Base-by-base conservation (phyloP, 805 yeast genomes). In the Wickerhamiella sorbophila region DNA sequence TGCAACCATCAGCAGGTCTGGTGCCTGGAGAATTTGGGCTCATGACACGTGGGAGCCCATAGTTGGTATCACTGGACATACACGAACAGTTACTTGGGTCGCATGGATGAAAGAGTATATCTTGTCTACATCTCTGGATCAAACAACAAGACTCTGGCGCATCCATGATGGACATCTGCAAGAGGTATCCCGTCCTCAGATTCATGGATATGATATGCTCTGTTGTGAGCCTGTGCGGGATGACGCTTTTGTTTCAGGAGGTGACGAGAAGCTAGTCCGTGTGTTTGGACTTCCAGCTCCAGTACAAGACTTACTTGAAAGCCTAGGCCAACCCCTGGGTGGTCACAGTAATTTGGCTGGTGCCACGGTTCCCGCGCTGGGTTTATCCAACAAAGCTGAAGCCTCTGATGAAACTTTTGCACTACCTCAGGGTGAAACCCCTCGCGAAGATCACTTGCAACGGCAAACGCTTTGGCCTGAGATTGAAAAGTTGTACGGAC, bases 121-220 rank as follows among this genome's bases (percentile, higher is more conserved):
- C 22, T 61, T 81, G 42, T 66, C 84, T 0, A 85, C 95, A 0
- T 86, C 96, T 0, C 61, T 82, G 34, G 99, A 91, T 57, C 97
- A 91, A 62, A 91, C 99, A 0, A 84, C 97, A 0, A 70, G 98
- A 52, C 57, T 91, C 19, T 79, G 71, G 60, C 77, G 94, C 0
- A 44, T 54, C 17, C 43, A 41, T 15, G 59, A 67, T 37, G 43
- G 49, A 0, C 77, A 1, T 86, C 42, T 95, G 94, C 79, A 79
- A 56, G 99, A 91, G 59, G 79, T 91, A 59, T 84, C 95, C 1
- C 72, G 99, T 51, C 97, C 98, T 0, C 99, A 91, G 60, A 91
- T 91, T 48, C 99, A 91, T 59, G 99, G 99, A 6, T 91, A 85
- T 57, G 97, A 91, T 56, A 86, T 91, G 96, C 70, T 83, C 31